Evolutionary conservation across 305 asterid genomes (phyloP), one percentile per base, ranked within the genome.

Genomic region (Fraxinus sp.): DNA sequence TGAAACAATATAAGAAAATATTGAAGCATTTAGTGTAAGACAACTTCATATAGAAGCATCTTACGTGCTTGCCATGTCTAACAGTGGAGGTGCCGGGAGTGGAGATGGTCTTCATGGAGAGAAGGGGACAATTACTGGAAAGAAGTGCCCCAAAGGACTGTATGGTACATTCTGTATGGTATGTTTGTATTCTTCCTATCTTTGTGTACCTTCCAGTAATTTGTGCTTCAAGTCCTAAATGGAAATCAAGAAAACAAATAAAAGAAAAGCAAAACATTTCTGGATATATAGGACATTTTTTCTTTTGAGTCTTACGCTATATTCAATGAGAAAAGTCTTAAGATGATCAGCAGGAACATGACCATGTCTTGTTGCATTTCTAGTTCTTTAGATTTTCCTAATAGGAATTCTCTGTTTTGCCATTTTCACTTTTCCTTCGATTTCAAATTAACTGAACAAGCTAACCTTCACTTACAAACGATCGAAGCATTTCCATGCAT

Each of bases 131-230:
- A 83, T 95, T 83, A 95, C 97, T 1, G 98, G 98, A 82, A 94
- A 91, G 91, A 88, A 87, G 89, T 95, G 98, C 91, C 98, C 98
- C 80, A 89, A 89, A 90, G 98, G 98, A 87, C 89, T 95, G 88
- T 91, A 88, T 87, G 95, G 98, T 89, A 94, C 95, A 87, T 95
- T 94, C 86, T 95, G 98, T 86, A 89, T 87, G 91, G 98, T 95
- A 94, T 87, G 95, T 86, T 85, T 85, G 68, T 80, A 76, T 79
- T 84, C 86, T 82, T 88, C 82, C 83, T 84, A 73, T 81, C 85
- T 87, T 81, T 75, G 39, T 82, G 36, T 78, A 80, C 32, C 74
- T 68, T 85, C 84, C 82, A 6, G 71, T 77, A 59, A 76, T 77
- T 84, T 88, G 26, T 49, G 75, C 81, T 35, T 74, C 57, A 83